A percentile compares a stretch with the other conserved stretches of the same genome.
phyloP scores from a whole-genome alignment of 2,329 filamentous ascomycete genomes.

The Huntiella omanensis region DNA sequence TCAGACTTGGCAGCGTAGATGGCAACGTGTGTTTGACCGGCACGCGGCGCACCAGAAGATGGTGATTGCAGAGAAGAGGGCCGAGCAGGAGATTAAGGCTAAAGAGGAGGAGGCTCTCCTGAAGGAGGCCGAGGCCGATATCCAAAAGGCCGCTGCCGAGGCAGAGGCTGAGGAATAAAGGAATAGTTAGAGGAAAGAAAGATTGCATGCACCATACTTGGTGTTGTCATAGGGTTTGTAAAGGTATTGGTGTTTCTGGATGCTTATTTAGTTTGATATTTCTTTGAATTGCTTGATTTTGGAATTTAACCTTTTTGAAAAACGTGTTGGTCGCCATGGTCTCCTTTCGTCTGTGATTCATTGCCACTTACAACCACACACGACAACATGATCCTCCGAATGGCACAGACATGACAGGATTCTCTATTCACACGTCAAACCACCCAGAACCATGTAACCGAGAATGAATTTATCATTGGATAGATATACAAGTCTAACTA shows the following conservation, averaged over 20 bases:
- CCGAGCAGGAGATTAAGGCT: constrained; percentile 8
- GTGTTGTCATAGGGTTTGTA: background rate
- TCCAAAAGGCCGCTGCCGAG: constrained; percentile 4
- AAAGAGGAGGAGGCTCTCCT: constrained; percentile 15
- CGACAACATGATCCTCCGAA: too few species aligned
- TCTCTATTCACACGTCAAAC: too few species aligned
- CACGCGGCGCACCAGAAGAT: constrained; percentile 75
- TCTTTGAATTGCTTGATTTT: background rate
- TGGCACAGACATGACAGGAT: too few species aligned
- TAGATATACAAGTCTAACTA: too few species aligned
- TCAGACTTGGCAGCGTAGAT: constrained; percentile 64
- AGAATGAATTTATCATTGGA: too few species aligned
- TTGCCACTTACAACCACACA: too few species aligned
- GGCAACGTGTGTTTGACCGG: constrained; percentile 69
- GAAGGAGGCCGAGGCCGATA: constrained; percentile 18
- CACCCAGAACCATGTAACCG: too few species aligned
- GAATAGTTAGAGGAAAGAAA: background rate
- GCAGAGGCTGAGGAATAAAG: background rate
- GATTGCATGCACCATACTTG: background rate
- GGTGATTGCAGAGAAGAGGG: constrained; percentile 18
- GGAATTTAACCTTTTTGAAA: too few species aligned
- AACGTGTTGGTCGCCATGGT: too few species aligned
- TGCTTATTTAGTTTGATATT: background rate
- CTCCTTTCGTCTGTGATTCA: too few species aligned
- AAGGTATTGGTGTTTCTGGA: background rate